phyloP scores from a whole-genome alignment of 257 asterid species.

The Agastache rugosa region DNA sequence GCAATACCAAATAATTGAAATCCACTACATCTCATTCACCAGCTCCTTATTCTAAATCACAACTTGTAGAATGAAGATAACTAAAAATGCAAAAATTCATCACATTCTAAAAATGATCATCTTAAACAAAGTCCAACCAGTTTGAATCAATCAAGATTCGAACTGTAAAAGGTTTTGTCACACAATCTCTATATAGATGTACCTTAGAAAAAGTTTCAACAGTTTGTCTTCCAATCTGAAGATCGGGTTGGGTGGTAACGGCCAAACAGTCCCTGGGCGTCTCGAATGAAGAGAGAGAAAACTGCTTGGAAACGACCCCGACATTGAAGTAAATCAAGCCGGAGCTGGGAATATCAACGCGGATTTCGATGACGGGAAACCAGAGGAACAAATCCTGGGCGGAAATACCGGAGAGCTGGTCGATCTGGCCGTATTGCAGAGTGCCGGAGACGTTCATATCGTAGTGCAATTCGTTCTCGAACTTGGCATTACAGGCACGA shows the following conservation, averaged over 20 bases:
- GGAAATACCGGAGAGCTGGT: constrained; percentile 52
- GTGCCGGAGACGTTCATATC: constrained; percentile 50
- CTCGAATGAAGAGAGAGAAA: constrained; percentile 57
- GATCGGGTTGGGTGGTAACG: constrained; percentile 35
- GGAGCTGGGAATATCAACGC: constrained; percentile 56
- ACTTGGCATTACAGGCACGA: constrained; percentile 55
- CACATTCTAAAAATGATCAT: not conserved
- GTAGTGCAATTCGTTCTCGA: constrained; percentile 57
- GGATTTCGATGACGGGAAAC: constrained; percentile 57
- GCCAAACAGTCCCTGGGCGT: constrained; percentile 58
- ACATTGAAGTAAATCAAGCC: constrained; percentile 59
- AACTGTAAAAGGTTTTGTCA: not conserved
- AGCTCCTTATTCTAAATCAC: constrained; percentile 30
- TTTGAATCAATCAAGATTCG: constrained; percentile 10
- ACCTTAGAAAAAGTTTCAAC: constrained; percentile 42
- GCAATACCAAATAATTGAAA: constrained; percentile 28
- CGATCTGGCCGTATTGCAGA: constrained; percentile 50
- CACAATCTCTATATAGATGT: not conserved
- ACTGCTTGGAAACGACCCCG: constrained; percentile 60
- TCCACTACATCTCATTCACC: constrained; percentile 6
- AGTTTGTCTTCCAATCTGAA: constrained; percentile 19
- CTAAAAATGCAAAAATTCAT: constrained; percentile 7
- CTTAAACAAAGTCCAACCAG: constrained; percentile 14
- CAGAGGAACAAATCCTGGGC: constrained; percentile 64
- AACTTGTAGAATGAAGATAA: not conserved